Base-by-base conservation (phyloP, 768 basidiomycete genomes). In the Thelephora aurantiotincta region DNA sequence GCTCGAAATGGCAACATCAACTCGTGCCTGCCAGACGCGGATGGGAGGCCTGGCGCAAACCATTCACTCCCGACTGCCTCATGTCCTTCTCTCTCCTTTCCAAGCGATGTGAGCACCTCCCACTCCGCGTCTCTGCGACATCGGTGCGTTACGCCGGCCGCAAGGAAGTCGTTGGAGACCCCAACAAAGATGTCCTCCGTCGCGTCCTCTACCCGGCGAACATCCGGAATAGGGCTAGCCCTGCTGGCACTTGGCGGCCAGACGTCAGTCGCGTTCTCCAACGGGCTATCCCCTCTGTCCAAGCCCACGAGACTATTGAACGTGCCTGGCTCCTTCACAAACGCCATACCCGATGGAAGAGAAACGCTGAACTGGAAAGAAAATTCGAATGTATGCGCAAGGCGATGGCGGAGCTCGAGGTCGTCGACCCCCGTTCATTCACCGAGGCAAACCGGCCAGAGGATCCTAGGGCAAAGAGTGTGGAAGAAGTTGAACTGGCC, bases 241-340 rank as follows among this genome's bases (percentile, higher is more conserved):
- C 90, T 2, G 82, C 78, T 2, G 90, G 90, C 11, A 75, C 81
- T 48, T 89, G 90, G 82, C 77, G 88, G 49, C 79, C 80, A 36
- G 80, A 90, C 61, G 82, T 89, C 23, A 76, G 73, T 33, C 74
- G 70, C 44, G 80, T 87, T 7, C 66, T 97, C 13, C 80, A 85
- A 54, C 74, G 73, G 47, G 87, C 87, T n/a, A 82, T 96, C 45
- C 88, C 89, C 11, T 88, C 87, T 2, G 75, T 72, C 4, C 90
- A 94, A 61, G 90, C 87, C 0, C 89, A 96, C 65, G 76, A 90
- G 52, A 96, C 90, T 2, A 91, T 96, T 46, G 82, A 89, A 53
- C 78, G 92, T 30, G 92, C 92, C 3, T 97, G 86, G 85, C 67
- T 80, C 45, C 72, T 97, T 11, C 79, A 89, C 65, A 72, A 76